Conservation (phyloP, 139 green algal species). For the Closterium sp. region DNA sequence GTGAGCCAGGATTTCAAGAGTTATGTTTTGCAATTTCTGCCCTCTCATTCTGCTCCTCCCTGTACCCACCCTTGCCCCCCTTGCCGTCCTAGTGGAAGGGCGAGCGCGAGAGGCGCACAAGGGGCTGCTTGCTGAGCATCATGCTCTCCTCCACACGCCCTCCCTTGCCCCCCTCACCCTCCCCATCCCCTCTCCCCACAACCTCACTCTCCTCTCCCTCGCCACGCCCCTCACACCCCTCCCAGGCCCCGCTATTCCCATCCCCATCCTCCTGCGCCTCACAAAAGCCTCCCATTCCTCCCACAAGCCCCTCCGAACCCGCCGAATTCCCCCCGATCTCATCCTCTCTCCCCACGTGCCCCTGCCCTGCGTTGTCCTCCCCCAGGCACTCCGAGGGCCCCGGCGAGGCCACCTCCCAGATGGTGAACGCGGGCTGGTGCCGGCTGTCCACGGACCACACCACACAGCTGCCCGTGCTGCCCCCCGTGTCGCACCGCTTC, state of each 20-base stretch:
- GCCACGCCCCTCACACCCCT: not conserved
- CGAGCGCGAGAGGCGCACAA: not conserved
- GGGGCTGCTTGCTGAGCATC: not conserved
- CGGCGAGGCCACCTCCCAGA: not conserved
- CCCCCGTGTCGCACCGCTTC: not conserved
- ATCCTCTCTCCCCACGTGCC: not conserved
- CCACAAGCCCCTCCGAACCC: not conserved
- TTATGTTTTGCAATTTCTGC: too few relatives aligned
- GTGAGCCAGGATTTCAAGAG: too few relatives aligned
- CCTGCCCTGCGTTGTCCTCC: not conserved
- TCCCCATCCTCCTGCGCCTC: too few relatives aligned
- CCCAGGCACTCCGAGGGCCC: not conserved
- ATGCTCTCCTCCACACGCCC: not conserved
- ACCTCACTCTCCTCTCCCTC: not conserved
- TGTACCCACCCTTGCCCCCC: too few relatives aligned
- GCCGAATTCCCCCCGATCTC: not conserved
- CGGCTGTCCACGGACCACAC: not conserved
- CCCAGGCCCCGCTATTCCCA: too few relatives aligned
- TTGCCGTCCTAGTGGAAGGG: not conserved
- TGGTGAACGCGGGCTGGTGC: not conserved
- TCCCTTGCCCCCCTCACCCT: not conserved
- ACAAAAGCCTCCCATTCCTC: not conserved
- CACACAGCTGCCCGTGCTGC: not conserved
- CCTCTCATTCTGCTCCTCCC: too few relatives aligned
- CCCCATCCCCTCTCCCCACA: not conserved